Evolutionary conservation across 1,284 basidiomycete species (phyloP).

Genomic region (Ceratobasidium sp.): DNA sequence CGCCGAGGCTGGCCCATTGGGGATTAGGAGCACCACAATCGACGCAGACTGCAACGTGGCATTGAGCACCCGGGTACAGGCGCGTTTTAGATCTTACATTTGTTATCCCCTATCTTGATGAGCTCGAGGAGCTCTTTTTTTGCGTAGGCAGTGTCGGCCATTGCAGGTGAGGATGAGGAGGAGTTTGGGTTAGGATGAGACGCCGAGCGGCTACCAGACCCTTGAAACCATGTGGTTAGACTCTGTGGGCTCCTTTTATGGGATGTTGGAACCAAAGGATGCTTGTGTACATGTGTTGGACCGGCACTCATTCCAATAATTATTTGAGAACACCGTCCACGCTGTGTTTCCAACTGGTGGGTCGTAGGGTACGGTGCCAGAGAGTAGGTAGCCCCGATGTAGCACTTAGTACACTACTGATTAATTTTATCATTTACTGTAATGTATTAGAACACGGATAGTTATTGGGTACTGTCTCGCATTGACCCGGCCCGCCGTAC

Average conservation of each 20-base stretch:
- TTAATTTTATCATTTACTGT: conserved; percentile 2
- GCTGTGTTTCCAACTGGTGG: conserved; percentile 9
- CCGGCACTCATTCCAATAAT: conserved; percentile 7
- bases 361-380: conserved; percentile 3
- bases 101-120: conserved; percentile 75
- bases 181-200: conserved; percentile 10
- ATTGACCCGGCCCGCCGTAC: conserved; percentile 28
- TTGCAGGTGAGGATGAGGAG: conserved; percentile 42
- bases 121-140: conserved; percentile 70
- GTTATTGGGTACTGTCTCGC: too few relatives aligned
- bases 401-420: too few relatives aligned
- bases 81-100: conserved; percentile 50
- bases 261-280: conserved; percentile 3
- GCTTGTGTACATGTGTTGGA: conserved; percentile 1
- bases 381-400: not conserved
- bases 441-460: not conserved
- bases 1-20: conserved; percentile 88
- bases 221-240: conserved; percentile 4
- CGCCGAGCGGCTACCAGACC: conserved; percentile 8
- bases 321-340: conserved; percentile 32
- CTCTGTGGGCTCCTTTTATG: not conserved
- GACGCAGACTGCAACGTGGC: conserved; percentile 58
- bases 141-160: conserved; percentile 70
- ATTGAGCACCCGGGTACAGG: not conserved
- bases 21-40: conserved; percentile 88